These are phyloP conservation scores for Solanum ossicruentum DNA, from an alignment of 257 asterid genomes.

Conservation along the genomic window DNA sequence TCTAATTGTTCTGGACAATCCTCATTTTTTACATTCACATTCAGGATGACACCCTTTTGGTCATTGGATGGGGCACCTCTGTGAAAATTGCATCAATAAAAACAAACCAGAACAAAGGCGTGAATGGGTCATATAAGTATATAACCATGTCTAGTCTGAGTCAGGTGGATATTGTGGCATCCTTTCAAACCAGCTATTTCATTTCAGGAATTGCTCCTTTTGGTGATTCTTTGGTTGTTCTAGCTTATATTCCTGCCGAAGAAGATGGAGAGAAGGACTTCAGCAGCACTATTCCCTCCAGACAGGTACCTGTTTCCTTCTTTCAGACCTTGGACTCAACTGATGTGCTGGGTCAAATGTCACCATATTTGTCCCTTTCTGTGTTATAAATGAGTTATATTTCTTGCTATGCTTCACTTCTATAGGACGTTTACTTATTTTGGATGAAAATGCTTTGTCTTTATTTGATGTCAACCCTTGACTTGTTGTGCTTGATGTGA, in stretches of 20 bases:
- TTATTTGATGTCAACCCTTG: not conserved
- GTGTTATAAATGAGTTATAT: not conserved
- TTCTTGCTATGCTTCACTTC: not conserved
- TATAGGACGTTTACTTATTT: not conserved
- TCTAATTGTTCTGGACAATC: slow-evolving; percentile 4
- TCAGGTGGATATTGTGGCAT: slow-evolving; percentile 93
- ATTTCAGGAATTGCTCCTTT: slow-evolving; percentile 97
- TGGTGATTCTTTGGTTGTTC: slow-evolving; percentile 90
- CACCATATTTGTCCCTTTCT: not conserved
- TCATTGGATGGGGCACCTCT: slow-evolving; percentile 96
- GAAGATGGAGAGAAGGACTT: slow-evolving; percentile 82
- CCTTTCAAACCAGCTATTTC: slow-evolving; percentile 89
- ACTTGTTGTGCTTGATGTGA: not conserved
- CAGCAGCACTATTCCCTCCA: slow-evolving; percentile 64
- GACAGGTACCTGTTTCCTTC: slow-evolving; percentile 53
- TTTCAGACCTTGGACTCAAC: not conserved
- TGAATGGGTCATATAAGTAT: slow-evolving; percentile 53
- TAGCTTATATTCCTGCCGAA: slow-evolving; percentile 81
- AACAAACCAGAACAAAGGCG: slow-evolving; percentile 44
- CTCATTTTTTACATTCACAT: slow-evolving; percentile 20
- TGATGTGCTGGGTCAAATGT: not conserved
- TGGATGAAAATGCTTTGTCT: not conserved
- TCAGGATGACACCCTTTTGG: slow-evolving; percentile 85
- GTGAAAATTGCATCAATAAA: slow-evolving; percentile 78
- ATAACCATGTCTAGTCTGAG: slow-evolving; percentile 65